Conservation (phyloP, 371 early-diverging fungal genomes). For the Agmasoma carcini region DNA sequence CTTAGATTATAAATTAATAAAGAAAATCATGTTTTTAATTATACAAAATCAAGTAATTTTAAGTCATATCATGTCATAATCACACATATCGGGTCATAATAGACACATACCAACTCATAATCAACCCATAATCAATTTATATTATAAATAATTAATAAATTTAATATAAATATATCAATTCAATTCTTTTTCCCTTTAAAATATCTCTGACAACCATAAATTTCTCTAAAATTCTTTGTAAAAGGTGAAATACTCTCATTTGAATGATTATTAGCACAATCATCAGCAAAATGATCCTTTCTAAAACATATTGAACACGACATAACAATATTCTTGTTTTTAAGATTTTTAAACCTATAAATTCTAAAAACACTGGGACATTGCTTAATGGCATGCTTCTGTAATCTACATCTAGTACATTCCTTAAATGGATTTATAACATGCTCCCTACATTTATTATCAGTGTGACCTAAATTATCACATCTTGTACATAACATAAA, state of each 20-base stretch:
- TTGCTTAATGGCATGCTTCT: background rate
- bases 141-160: no score
- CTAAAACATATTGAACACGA: conserved; percentile 7
- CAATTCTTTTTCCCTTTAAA: no score
- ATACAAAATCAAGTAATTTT: no score
- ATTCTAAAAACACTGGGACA: conserved; percentile 19
- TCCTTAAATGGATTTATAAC: background rate
- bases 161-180: no score
- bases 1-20: no score
- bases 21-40: no score
- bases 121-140: no score
- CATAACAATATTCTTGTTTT: conserved; percentile 4
- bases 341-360: conserved; percentile 3
- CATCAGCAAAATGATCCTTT: conserved; percentile 9
- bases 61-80: no score
- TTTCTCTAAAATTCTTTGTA: background rate
- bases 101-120: no score
- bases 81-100: no score
- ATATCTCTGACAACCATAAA: no score
- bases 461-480: conserved; percentile 2
- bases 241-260: background rate
- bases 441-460: background rate
- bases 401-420: conserved; percentile 1
- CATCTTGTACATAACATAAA: conserved; percentile 6
- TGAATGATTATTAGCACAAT: background rate